Base-by-base conservation (phyloP, 2,329 filamentous ascomycete genomes). In the Simplicillium sp. region DNA sequence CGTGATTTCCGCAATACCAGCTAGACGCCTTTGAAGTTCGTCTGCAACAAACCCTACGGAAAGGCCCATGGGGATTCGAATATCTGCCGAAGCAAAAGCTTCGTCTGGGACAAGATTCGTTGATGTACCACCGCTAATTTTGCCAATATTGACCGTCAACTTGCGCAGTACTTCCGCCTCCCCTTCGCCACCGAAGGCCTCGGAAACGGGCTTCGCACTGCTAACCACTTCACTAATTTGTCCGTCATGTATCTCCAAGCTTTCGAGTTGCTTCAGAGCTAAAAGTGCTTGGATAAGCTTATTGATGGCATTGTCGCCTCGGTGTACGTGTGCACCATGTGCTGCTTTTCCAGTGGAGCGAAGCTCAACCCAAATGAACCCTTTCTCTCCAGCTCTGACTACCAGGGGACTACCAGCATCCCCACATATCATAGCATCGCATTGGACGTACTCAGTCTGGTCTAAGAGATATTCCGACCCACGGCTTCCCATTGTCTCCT, bases 61-160 rank as follows among this genome's bases (percentile, higher is more conserved):
- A 13, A 45, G 20, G 11, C 45, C 45, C 34, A 46, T 35, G 1
- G 45, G 45, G 12, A 46, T 28, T 4, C 45, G 37, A 25, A 46
- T 41, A 25, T 46, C 45, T 12, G 43, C 34, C 13, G 39, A 39
- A 11, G 45, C 45, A 12, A 31, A 39, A 28, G 45, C 45, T 25
- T 34, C n/a, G 7, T 42, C 39, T 3, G 45, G 38, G 17, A 46
- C 45, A 7, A 46, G 38, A 25, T 46, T 46, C 13, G 42, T 39
- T n/a, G 45, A 46, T 7, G 40, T 38, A 8, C 45, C 45, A 14
- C 45, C 42, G n/a, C 20, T 15, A 11, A 46, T 45, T n/a, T 31
- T 46, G 31, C 45, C 45, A 37, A 46, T 46, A 29, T 45, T 45
- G 13, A 46, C 45, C 17, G 42, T 46, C 18, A 44, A 29, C n/a